Conservation (phyloP, 2,329 filamentous ascomycete species). For the Aspergillus candidus region DNA sequence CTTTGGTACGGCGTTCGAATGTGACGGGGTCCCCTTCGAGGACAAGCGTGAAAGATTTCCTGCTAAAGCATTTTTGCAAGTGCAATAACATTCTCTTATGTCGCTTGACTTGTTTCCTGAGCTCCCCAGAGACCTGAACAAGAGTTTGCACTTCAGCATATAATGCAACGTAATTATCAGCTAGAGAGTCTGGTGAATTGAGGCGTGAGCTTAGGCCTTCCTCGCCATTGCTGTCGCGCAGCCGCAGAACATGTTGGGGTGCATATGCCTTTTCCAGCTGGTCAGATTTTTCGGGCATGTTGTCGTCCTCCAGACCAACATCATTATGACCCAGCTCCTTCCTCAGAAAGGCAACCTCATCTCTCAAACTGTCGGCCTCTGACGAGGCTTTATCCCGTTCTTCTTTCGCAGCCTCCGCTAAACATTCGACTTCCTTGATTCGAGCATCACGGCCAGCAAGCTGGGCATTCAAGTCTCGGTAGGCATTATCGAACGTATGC, state of each 20-base stretch:
- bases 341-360: conserved; percentile 17
- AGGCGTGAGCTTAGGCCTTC: conserved; percentile 4
- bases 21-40: conserved; percentile 22
- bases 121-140: conserved; percentile 19
- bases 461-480: conserved; percentile 19
- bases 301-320: conserved; percentile 9
- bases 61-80: conserved; percentile 25
- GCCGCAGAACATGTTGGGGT: conserved; percentile 17
- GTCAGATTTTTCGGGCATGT: conserved; percentile 9
- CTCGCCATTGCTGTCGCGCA: conserved; percentile 4
- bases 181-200: conserved; percentile 16
- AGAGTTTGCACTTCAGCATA: conserved; percentile 27
- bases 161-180: conserved; percentile 27
- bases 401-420: conserved; percentile 15
- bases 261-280: conserved; percentile 23
- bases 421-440: conserved; percentile 18
- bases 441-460: conserved; percentile 17
- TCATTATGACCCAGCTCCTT: conserved; percentile 17
- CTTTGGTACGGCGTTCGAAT: conserved; percentile 20
- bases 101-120: conserved; percentile 28
- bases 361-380: conserved; percentile 17
- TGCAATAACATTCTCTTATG: conserved; percentile 28
- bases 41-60: conserved; percentile 25
- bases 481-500: conserved; percentile 24
- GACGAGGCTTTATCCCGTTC: conserved; percentile 12